A percentile compares a stretch with the other conserved stretches of the same genome.
phyloP scores from a whole-genome alignment of 306 rosid genomes.

The Castanopsis chinensis region DNA sequence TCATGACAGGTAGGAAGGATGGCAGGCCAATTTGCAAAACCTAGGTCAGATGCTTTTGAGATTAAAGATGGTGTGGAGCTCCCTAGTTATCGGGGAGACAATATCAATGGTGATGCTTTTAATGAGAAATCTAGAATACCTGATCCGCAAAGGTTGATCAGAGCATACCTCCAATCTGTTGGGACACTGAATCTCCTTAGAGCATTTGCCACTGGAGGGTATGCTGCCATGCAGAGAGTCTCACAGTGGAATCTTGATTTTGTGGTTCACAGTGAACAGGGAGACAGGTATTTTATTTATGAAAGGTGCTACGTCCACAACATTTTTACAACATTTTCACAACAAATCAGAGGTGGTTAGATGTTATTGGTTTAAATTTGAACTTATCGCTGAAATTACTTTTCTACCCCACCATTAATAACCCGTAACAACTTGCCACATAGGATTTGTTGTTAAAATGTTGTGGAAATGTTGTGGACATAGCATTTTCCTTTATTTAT shows the following conservation, averaged over 20 bases:
- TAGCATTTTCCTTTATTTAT: too few relatives aligned
- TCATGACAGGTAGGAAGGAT: constrained; percentile 38
- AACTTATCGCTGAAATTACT: too few relatives aligned
- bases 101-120: constrained; percentile 36
- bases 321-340: too few relatives aligned
- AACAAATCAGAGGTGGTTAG: too few relatives aligned
- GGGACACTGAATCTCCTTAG: constrained; percentile 43
- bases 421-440: too few relatives aligned
- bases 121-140: constrained; percentile 40
- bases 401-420: too few relatives aligned
- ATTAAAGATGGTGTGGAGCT: constrained; percentile 35
- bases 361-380: too few relatives aligned
- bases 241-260: constrained; percentile 50
- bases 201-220: constrained; percentile 50
- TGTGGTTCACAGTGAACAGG: constrained; percentile 36
- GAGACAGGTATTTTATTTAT: constrained; percentile 23
- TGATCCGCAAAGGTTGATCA: constrained; percentile 40
- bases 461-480: too few relatives aligned
- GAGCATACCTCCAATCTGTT: constrained; percentile 49
- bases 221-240: constrained; percentile 46
- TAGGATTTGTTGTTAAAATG: too few relatives aligned
- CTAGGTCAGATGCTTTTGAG: constrained; percentile 40
- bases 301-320: too few relatives aligned
- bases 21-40: constrained; percentile 50
- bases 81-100: constrained; percentile 44